Base-by-base conservation (phyloP, 768 basidiomycete species). In the Amyloporia xantha region DNA sequence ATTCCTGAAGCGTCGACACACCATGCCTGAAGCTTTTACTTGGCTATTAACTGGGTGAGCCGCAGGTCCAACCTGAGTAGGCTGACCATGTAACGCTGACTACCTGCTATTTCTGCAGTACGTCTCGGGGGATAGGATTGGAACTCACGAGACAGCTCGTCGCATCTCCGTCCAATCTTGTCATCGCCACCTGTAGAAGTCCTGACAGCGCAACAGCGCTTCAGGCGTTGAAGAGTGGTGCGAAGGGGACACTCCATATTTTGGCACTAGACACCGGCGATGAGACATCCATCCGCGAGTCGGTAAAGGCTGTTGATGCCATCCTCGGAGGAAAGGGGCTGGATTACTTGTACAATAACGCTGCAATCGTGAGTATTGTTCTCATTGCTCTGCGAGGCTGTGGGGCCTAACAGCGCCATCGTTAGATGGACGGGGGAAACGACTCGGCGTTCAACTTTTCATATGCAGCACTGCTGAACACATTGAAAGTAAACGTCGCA, bases 321-420 rank as follows among this genome's bases (percentile, higher is more conserved):
- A 47, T 66, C 15, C 50, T 71, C 11, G 59, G 52, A 5, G 54
- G 52, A 19, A 47, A 41, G 12, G 67, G 69, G 3, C 53, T 72
- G 4, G 68, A 72, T 52, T 71, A 68, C 46, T 55, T 73, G 19
- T 51, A 70, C 47, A 73, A 71, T 58, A 71, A 69, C 37, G 68
- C 69, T 6, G 70, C 60, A 0, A 48, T 66, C 20, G 66, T 66
- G 49, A 50, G 68, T 42, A n/a, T 15, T 19, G 17, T n/a, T 10
- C 4, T 37, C 20, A 23, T 38, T 20, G 6, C 20, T 23, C 5
- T 43, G 10, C 23, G 24, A 21, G n/a, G n/a, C n/a, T n/a, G n/a
- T 25, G 24, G 6, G 27, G 10, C 26, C 3, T 17, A 15, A 10
- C 33, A 3, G 33, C 44, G n/a, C n/a, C n/a, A n/a, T 11, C 38